Conservation (phyloP, 306 rosid genomes). For the Begonia fuchsioides region DNA sequence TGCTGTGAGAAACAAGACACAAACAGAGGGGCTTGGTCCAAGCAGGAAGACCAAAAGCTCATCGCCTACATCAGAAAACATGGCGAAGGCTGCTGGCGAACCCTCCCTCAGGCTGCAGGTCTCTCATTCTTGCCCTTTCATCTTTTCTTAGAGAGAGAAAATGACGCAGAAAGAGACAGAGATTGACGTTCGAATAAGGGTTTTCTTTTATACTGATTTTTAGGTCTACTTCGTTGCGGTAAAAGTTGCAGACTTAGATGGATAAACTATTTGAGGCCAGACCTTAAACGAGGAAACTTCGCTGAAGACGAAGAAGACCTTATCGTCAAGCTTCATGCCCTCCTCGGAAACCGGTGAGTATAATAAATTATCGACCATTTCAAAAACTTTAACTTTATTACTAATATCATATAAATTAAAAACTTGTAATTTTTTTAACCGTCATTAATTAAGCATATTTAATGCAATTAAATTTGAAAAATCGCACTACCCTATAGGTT, state of each 20-base stretch:
- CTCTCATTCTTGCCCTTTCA: no score
- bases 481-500: no score
- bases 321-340: constrained; percentile 20
- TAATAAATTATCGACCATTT: neutral
- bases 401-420: neutral
- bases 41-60: constrained; percentile 38
- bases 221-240: constrained; percentile 25
- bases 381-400: neutral
- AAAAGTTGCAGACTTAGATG: constrained; percentile 19
- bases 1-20: constrained; percentile 15
- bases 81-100: no score
- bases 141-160: no score
- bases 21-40: constrained; percentile 9
- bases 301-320: constrained; percentile 29
- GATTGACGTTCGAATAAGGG: constrained; percentile 11
- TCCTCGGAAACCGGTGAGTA: constrained; percentile 37
- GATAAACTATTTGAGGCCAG: constrained; percentile 33
- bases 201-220: neutral
- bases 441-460: no score
- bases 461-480: no score
- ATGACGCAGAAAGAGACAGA: no score
- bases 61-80: constrained; percentile 4
- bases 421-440: no score
- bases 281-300: constrained; percentile 1
- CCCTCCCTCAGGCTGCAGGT: no score